These are phyloP conservation scores for Graphilbum fragrans DNA, from an alignment of 2,329 filamentous ascomycete genomes.

Conservation along the genomic window DNA sequence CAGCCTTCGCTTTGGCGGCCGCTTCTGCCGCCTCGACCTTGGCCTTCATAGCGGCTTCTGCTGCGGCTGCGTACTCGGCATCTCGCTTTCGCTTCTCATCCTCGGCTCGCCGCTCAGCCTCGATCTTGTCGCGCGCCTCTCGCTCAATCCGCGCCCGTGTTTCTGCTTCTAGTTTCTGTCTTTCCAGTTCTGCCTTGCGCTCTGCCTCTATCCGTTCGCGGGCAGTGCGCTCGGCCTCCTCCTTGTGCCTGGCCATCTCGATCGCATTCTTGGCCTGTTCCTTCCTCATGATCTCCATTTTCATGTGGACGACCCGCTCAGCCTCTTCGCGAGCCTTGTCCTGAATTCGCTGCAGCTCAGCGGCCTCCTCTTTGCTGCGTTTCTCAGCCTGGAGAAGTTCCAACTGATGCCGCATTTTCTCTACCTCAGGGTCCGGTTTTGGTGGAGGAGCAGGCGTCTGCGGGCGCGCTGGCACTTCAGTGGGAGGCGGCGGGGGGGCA, in stretches of 20 bases:
- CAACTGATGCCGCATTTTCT: constrained; percentile 49
- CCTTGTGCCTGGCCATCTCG: constrained; percentile 33
- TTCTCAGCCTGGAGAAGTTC: constrained; percentile 34
- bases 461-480: constrained; percentile 23
- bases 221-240: constrained; percentile 31
- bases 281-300: constrained; percentile 18
- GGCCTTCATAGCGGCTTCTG: constrained; percentile 13
- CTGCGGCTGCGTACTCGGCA: constrained; percentile 36
- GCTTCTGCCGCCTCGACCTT: constrained; percentile 35
- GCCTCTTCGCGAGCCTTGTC: constrained; percentile 23
- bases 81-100: constrained; percentile 27
- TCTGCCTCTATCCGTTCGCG: constrained; percentile 23
- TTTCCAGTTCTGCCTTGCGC: constrained; percentile 22
- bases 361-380: constrained; percentile 31
- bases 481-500: constrained; percentile 28
- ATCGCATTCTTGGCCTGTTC: constrained; percentile 32
- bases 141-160: constrained; percentile 20
- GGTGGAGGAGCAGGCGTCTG: constrained; percentile 25
- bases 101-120: constrained; percentile 26
- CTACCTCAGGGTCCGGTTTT: constrained; percentile 41
- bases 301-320: constrained; percentile 10
- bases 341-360: constrained; percentile 29
- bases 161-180: constrained; percentile 18
- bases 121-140: constrained; percentile 22
- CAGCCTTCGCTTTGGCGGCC: constrained; percentile 25